Evolutionary conservation across 495 filamentous ascomycete genomes (phyloP), one percentile per base, ranked within the genome.

Genomic region (Clavariopsis aquatica): DNA sequence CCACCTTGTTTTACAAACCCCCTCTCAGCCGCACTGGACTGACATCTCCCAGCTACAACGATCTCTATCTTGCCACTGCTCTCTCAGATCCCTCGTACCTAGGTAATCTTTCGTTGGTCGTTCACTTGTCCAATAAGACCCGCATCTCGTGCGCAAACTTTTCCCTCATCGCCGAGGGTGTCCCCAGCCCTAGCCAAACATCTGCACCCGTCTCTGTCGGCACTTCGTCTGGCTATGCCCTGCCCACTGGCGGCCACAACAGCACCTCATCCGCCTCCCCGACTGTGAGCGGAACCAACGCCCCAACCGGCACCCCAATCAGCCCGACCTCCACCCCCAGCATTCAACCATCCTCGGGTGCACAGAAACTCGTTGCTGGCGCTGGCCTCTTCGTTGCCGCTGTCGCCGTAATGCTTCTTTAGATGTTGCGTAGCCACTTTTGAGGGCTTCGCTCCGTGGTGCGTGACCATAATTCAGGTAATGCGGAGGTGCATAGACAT

Each of bases 81-180:
- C 75, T 79, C 24, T 80, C 78, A 31, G 74, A 79, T 28, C 80
- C 78, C 31, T 78, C 89, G 53, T 96, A 87, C 80, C 84, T 96
- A 68, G 90, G 90, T 55, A 89, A 93, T 79, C 82, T 86, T 54
- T 91, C 87, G 49, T 71, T 96, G 55, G 90, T 93, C 45, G 75
- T 96, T 54, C 91, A 96, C 77, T 83, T 79, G 66, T 77, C 78
- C 60, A 90, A 90, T 78, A 86, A 81, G 74, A 90, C 85, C 0
- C 84, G 87, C 62, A 81, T 91, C 68, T 79, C 83, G 1, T 93
- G 89, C 76, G 87, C 86, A 70, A 90, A 87, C 79, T 90, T 92
- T 72, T 57, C 41, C 1, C 10, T 47, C n/a, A 34, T 54, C 26
- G 26, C 34, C 6, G 43, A 29, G 6, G 64, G 58, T 52, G 45